Evolutionary conservation across 305 asterid species (phyloP), one percentile per base, ranked within the genome.

Genomic region (Galium porrigens): DNA sequence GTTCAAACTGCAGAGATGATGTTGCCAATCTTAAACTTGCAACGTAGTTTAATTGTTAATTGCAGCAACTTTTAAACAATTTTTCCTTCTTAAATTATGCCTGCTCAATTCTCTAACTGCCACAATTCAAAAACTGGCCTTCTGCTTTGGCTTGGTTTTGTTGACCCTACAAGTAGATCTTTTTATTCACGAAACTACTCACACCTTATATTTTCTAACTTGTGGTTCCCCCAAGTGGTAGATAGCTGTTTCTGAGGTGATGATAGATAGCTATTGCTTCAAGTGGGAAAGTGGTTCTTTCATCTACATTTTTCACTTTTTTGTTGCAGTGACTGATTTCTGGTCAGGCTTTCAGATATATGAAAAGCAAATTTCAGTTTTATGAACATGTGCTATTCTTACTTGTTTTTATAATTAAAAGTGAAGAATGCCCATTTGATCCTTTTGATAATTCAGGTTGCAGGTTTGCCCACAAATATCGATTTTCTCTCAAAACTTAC

Each of bases 391-490:
- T 0, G 32, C 18, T 48, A 1, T 57, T 1, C 8, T 10, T 29
- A 52, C 56, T 42, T 42, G 18, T 15, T 5, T 5, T 6, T 25
- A 0, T 29, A 5, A 20, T 46, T 4, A 5, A 1, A 30, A 33
- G 6, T 41, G 2, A 34, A 8, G 4, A 18, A 30, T 46, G 22
- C 30, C 2, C 25, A 7, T 7, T 11, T 52, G 48, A 33, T 70
- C 58, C 44, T 49, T 56, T 60, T 61, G 67, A 54, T 75, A 63
- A 56, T 68, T 42, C 77, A 92, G 98, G 96, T 92, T 77, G 98
- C 95, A 64, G 98, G 98, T 80, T 78, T 92, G 77, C 98, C 98
- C 41, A 92, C 96, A 74, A 92, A 92, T 79, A 85, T 92, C 36
- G 96, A 85, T 83, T 89, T 92, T 80, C 84, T 92, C 71, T 67